Conservation (phyloP, 768 basidiomycete genomes). For the Tremella fuciformis region DNA sequence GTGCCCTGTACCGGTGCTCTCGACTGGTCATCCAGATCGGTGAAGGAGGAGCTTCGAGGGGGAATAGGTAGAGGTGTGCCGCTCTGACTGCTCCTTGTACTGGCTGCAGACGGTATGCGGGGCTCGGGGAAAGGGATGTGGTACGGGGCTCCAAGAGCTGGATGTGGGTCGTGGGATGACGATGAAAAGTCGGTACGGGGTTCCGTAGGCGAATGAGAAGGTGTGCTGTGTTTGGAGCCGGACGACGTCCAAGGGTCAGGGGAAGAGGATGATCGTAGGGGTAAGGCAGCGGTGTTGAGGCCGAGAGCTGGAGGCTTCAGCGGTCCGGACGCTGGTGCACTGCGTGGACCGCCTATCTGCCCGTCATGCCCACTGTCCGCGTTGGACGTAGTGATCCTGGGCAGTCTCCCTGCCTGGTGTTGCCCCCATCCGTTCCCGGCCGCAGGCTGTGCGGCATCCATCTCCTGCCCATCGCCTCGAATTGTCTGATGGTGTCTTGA, state of each 20-base stretch:
- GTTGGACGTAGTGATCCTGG: slow-evolving; percentile 16
- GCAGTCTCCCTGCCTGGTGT: slow-evolving; percentile 8
- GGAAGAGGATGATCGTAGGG: slow-evolving; percentile 33
- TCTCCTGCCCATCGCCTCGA: neutral
- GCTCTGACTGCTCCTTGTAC: neutral
- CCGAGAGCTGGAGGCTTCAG: slow-evolving; percentile 8
- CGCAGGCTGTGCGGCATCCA: neutral
- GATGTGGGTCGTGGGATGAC: slow-evolving; percentile 12
- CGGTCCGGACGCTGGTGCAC: slow-evolving; percentile 29
- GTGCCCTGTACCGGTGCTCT: neutral
- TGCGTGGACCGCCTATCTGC: slow-evolving; percentile 20
- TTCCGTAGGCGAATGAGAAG: slow-evolving; percentile 31
- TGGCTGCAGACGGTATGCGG: neutral
- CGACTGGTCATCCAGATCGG: neutral
- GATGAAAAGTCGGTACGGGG: slow-evolving; percentile 23
- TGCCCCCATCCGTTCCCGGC: neutral
- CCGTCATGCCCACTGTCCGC: neutral
- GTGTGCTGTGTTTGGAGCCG: slow-evolving; percentile 17
- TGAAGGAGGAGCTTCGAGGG: neutral
- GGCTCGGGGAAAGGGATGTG: slow-evolving; percentile 20
- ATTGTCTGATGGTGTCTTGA: neutral
- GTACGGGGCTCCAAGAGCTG: slow-evolving; percentile 7
- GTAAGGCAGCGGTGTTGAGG: slow-evolving; percentile 11
- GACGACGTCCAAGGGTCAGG: slow-evolving; percentile 33
- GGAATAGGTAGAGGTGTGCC: slow-evolving; percentile 6